A percentile compares a stretch with the other conserved stretches of the same genome.
Conservation (phyloP, 805 yeast species). For the Metschnikowia colocasiae region DNA sequence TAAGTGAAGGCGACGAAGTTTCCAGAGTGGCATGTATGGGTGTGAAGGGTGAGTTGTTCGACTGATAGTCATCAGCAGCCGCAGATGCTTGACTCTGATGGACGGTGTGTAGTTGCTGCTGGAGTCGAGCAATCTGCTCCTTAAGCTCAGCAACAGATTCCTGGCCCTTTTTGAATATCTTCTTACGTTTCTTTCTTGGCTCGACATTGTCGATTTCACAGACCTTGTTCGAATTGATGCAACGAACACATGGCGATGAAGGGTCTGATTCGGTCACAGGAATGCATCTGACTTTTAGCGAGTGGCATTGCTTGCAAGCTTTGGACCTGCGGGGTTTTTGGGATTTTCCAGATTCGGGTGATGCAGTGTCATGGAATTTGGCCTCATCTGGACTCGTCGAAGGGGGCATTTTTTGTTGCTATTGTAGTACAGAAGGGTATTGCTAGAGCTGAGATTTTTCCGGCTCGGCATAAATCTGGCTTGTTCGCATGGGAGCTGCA, state of each 20-base stretch:
- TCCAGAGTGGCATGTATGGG: conserved; percentile 6
- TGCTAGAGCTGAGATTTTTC: conserved; percentile 4
- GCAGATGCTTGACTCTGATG: conserved; percentile 9
- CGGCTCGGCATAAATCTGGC: conserved; percentile 4
- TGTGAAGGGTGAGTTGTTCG: neutral
- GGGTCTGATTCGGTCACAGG: conserved; percentile 61
- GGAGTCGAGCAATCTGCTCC: conserved; percentile 19
- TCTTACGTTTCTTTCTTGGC: conserved; percentile 47
- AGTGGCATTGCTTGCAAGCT: conserved; percentile 74
- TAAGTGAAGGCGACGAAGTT: conserved; percentile 22
- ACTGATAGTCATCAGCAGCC: conserved; percentile 1
- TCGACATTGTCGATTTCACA: conserved; percentile 70
- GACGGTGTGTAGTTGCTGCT: conserved; percentile 15
- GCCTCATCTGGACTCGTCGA: neutral
- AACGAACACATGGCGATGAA: conserved; percentile 67
- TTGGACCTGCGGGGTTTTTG: conserved; percentile 40
- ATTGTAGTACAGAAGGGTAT: neutral
- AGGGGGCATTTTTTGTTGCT: neutral
- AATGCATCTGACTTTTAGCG: conserved; percentile 78
- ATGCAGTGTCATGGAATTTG: neutral
- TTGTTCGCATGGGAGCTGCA: conserved; percentile 5
- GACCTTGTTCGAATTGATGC: conserved; percentile 55
- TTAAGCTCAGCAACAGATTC: conserved; percentile 21
- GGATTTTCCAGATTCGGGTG: conserved; percentile 5
- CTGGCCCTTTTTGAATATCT: conserved; percentile 19